Evolutionary conservation across 352 stramenopile species (phyloP), one percentile per base, ranked within the genome.

Genomic region (Poterioochromonas sp.): DNA sequence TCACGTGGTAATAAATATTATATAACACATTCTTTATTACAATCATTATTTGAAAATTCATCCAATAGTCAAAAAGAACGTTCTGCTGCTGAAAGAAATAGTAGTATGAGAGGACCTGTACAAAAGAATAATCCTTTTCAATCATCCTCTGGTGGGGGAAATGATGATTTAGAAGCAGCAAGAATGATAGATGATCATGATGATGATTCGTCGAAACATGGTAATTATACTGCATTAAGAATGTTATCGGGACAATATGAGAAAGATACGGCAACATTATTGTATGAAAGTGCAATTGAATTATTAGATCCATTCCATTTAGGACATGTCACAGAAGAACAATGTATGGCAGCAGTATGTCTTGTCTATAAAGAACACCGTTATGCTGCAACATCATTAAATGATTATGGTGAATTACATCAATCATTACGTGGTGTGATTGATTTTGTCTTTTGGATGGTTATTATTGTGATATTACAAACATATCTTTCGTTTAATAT

Each of bases 361-460:
- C 11, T 15, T 18, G 34, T 71, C 32, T 71, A 47, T 49, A 71
- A 71, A 44, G 62, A 71, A 49, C 12, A 47, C 5, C 29, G 35
- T 26, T 71, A 41, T 71, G 62, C 62, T 8, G 62, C 62, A 32
- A 18, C 62, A 22, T 71, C 62, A 32, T 71, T 71, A 32, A 40
- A 71, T 49, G 62, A 71, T 71, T 44, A 35, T 32, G 29, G 35
- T 15, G 35, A 71, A 18, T 32, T 71, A 32, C 62, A 71, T 71
- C 29, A 44, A 32, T 71, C 62, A 49, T 26, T 71, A 32, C 62
- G 29, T 20, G 8, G 2, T 43, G 35, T 71, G 20, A 32, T 71
- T n/a, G 62, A 71, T 32, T 47, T 11, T 43, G 26, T 71, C 8
- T 71, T 71, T 32, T 71, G 62, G 62, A 71, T 71, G 2, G 29